phyloP scores from a whole-genome alignment of 352 stramenopile species.

The Phytophthora macrochlamydospora region DNA sequence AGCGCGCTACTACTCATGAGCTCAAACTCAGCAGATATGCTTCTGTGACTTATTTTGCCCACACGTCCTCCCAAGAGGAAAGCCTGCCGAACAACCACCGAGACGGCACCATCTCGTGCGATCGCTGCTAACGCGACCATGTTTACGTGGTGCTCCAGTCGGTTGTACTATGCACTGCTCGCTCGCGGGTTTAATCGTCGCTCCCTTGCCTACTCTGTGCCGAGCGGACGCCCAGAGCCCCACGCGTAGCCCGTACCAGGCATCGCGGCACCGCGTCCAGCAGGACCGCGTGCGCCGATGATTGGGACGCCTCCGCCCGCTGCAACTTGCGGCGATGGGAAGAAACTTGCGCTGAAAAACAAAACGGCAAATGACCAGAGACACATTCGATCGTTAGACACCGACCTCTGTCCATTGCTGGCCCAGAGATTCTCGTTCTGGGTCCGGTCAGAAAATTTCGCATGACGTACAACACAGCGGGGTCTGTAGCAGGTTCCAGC shows the following conservation, averaged over 20 bases:
- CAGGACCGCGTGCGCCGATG: conserved; percentile 56
- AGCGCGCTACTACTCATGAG: too few relatives aligned
- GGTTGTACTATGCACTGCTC: too few relatives aligned
- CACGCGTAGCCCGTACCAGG: conserved; percentile 65
- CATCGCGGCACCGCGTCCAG: conserved; percentile 35
- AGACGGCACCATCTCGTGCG: too few relatives aligned
- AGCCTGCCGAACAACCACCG: too few relatives aligned
- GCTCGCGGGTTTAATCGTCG: background rate
- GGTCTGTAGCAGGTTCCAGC: conserved; percentile 85
- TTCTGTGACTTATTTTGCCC: too few relatives aligned
- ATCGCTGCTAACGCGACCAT: too few relatives aligned
- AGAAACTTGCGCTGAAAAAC: conserved; percentile 52
- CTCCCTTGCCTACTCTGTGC: conserved; percentile 27
- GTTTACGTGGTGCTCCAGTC: too few relatives aligned
- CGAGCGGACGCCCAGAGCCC: conserved; percentile 66
- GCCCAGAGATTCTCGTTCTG: background rate
- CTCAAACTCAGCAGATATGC: too few relatives aligned
- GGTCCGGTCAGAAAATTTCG: background rate
- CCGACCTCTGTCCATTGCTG: background rate
- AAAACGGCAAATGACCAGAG: background rate
- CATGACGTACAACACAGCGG: conserved; percentile 75
- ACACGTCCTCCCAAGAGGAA: too few relatives aligned
- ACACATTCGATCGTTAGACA: background rate
- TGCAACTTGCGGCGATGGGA: conserved; percentile 60
- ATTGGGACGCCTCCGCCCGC: conserved; percentile 50